Base-by-base conservation (phyloP, 768 basidiomycete genomes). In the Tricholoma terreum region DNA sequence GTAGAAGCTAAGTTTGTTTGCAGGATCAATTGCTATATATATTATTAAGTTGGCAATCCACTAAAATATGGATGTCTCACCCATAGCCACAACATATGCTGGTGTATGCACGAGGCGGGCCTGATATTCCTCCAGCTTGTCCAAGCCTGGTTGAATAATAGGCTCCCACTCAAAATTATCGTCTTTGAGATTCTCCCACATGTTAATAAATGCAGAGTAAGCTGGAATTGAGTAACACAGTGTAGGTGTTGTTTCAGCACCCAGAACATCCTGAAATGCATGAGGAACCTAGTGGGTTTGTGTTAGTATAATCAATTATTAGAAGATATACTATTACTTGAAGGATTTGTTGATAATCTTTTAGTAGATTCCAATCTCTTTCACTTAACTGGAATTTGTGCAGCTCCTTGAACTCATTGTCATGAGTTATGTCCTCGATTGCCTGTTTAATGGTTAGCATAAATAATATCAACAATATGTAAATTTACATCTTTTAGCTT, bases 41-140 rank as follows among this genome's bases (percentile, higher is more conserved):
- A 43, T 21, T 43, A 43, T 43, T 43, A 43, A 43, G 42, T 43
- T 43, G 42, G 42, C 42, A 43, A 43, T 43, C 42, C 42, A 43
- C 8, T 43, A 22, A 43, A 43, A 43, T 22, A 43, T 22, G 22
- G 42, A 43, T 61, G n/a, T n/a, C n/a, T n/a, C n/a, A n/a, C n/a
- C n/a, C n/a, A n/a, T n/a, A n/a, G n/a, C n/a, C n/a, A n/a, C n/a
- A n/a, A n/a, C n/a, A n/a, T n/a, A n/a, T n/a, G n/a, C n/a, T n/a
- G n/a, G n/a, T n/a, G n/a, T n/a, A 38, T 52, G 11, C 9, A 63
- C 61, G 27, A 62, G 54, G 2, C 48, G 53, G 10, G 58, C 48
- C n/a, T 48, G 53, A 62, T 74, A 74, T 2, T 49, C 57, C 1
- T 58, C 27, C 1, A 74, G 61, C 60, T 72, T 73, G n/a, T 69